Percentiles rank a stretch among this genome's conserved stretches.
Conservation (phyloP, 78 protist genomes). For the Dictyostelium intermedium region DNA sequence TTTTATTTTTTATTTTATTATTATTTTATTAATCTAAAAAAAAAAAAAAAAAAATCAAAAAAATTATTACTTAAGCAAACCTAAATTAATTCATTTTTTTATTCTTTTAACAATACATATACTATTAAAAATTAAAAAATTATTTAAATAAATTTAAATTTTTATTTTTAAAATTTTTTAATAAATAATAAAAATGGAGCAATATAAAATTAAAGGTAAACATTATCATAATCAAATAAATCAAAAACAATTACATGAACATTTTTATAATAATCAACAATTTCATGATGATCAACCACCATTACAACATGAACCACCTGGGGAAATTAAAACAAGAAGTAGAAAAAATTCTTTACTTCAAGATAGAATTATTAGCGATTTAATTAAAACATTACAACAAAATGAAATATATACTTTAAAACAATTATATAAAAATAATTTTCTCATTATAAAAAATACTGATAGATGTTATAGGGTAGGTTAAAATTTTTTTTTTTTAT, state of each 20-base stretch:
- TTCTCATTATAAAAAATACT: background rate
- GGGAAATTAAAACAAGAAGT: background rate
- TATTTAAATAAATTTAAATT: no score
- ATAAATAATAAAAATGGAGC: background rate
- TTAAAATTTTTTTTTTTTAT: background rate
- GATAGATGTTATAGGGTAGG: constrained; percentile 8
- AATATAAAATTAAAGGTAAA: background rate
- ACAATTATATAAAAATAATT: constrained; percentile 4
- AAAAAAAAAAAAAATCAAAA: no score
- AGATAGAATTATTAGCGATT: background rate
- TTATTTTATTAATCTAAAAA: no score
- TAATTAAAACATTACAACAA: constrained; percentile 20
- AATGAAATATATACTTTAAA: constrained; percentile 5
- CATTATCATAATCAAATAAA: background rate
- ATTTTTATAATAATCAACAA: background rate
- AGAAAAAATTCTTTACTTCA: background rate
- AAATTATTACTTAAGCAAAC: no score
- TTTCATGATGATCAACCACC: background rate
- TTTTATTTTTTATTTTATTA: no score
- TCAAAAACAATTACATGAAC: background rate
- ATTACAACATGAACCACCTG: background rate
- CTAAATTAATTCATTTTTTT: no score
- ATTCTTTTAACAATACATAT: no score
- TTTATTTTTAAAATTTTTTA: no score
- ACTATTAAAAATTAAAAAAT: no score